Evolutionary conservation across 2,329 filamentous ascomycete genomes (phyloP), one percentile per base, ranked within the genome.

Genomic region (Colletotrichum sp.): DNA sequence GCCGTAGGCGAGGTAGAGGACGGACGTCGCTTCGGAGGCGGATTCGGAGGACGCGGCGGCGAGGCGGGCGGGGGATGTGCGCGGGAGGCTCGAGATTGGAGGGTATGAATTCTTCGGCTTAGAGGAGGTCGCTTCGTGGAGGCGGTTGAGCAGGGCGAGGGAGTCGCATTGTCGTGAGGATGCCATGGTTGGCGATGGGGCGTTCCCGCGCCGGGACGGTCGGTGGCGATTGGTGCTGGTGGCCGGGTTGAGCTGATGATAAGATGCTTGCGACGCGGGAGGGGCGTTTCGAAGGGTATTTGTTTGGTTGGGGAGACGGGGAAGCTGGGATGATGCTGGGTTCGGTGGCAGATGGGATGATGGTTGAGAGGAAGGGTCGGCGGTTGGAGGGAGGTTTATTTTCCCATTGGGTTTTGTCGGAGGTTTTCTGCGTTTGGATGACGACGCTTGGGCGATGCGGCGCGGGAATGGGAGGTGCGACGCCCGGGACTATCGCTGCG

Each of bases 1-100:
- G 77, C 96, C 97, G 81, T 98, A 98, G 13, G 96, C 96, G 27
- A 96, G 90, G 82, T 96, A 96, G 66, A 96, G 89, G 31, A 95
- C 87, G 0, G 43, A 51, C 2, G 93, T 93, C 16, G 78, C 77
- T 6, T 69, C 47, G 2, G 38, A 6, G 71, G 68, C 67, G 36
- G 79, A 24, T 75, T 78, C 78, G 61, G 76, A 77, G 62, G 76
- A 75, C 51, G 66, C 71, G 33, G 77, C 81, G 16, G 82, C 81
- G n/a, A 87, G 82, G 18, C 86, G 85, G 16, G 80, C 78, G 29
- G 77, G 75, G 5, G 84, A 81, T 5, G 83, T 87, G 33, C 75
- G 77, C 8, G 81, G 82, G 31, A 84, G 82, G 5, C 82, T 81
- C 6, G 79, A 79, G 27, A 80, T 74, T 2, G 81, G 72, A 3